A percentile compares a stretch with the other conserved stretches of the same genome.
phyloP scores from a whole-genome alignment of 306 rosid species.

The Fragaria vesca region DNA sequence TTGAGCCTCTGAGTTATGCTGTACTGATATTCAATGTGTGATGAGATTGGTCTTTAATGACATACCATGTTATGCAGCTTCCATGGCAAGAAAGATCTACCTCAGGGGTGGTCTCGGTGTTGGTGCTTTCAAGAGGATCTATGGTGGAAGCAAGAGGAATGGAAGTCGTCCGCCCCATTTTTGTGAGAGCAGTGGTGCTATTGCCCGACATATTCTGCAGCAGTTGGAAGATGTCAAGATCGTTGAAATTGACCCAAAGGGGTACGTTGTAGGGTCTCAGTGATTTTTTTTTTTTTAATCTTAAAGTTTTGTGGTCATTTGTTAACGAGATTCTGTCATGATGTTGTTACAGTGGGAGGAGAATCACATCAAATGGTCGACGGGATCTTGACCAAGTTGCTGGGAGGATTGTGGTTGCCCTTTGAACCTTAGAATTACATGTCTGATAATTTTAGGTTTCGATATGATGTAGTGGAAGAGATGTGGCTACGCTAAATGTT shows the following conservation, averaged over 20 bases:
- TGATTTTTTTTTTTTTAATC: not conserved
- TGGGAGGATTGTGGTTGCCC: slow-evolving; percentile 53
- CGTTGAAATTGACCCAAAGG: slow-evolving; percentile 42
- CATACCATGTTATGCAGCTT: slow-evolving; percentile 28
- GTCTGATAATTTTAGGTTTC: slow-evolving; percentile 16
- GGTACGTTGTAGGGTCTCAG: slow-evolving; percentile 27
- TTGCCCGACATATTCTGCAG: slow-evolving; percentile 52
- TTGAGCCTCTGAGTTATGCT: not conserved
- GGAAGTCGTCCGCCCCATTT: slow-evolving; percentile 69
- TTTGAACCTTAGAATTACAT: slow-evolving; percentile 26
- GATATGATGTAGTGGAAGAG: slow-evolving; percentile 11
- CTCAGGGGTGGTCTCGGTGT: slow-evolving; percentile 67
- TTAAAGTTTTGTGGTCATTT: not conserved
- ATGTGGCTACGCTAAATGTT: slow-evolving; percentile 6
- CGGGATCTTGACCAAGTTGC: slow-evolving; percentile 70
- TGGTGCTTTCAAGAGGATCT: slow-evolving; percentile 54
- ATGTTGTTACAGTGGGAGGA: slow-evolving; percentile 45
- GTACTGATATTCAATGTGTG: not conserved
- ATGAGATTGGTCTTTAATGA: not conserved
- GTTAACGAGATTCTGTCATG: not conserved
- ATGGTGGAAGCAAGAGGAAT: slow-evolving; percentile 60
- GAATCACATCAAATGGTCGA: slow-evolving; percentile 49
- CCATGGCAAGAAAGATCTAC: slow-evolving; percentile 66
- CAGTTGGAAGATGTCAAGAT: slow-evolving; percentile 42
- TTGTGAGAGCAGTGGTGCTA: slow-evolving; percentile 58